Evolutionary conservation across 345 rosid genomes (phyloP).

Genomic region (Brassica rapa): DNA sequence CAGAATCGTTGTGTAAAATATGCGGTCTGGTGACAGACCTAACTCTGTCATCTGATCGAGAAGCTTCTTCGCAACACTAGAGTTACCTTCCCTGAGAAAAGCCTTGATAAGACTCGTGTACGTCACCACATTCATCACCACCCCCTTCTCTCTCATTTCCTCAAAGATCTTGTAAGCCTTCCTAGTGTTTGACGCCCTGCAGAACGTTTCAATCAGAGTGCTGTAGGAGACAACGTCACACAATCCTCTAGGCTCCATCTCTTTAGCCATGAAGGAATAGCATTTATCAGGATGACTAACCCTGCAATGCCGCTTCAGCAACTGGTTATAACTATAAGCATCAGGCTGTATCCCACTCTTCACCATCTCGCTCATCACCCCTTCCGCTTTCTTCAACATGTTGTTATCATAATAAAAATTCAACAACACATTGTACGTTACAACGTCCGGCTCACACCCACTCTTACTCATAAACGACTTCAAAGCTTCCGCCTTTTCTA

Average conservation of each 20-base stretch:
- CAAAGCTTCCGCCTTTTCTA: conserved; percentile 74
- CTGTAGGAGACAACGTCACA: conserved; percentile 82
- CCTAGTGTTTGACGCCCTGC: conserved; percentile 47
- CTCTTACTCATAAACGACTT: conserved; percentile 71
- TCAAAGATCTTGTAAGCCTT: conserved; percentile 68
- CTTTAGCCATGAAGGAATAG: conserved; percentile 53
- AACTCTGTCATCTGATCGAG: conserved; percentile 65
- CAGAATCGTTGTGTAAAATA: conserved; percentile 80
- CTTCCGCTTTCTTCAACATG: conserved; percentile 66
- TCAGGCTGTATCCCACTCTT: conserved; percentile 74
- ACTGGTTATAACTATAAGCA: conserved; percentile 77
- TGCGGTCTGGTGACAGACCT: conserved; percentile 67
- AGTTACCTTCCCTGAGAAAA: conserved; percentile 64
- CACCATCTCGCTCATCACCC: conserved; percentile 65
- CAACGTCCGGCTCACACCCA: conserved; percentile 74
- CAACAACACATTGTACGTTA: conserved; percentile 77
- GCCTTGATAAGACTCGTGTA: conserved; percentile 73
- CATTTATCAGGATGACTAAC: conserved; percentile 58
- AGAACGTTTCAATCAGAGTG: conserved; percentile 67
- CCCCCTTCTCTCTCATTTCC: conserved; percentile 69
- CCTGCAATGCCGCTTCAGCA: conserved; percentile 78
- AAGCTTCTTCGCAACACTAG: conserved; percentile 64
- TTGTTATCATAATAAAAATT: conserved; percentile 65
- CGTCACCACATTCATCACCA: conserved; percentile 71
- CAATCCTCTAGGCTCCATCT: conserved; percentile 73